Evolutionary conservation across 176 grass and related monocot genomes (phyloP), one percentile per base, ranked within the genome.

Genomic region (Luzula sylvatica): DNA sequence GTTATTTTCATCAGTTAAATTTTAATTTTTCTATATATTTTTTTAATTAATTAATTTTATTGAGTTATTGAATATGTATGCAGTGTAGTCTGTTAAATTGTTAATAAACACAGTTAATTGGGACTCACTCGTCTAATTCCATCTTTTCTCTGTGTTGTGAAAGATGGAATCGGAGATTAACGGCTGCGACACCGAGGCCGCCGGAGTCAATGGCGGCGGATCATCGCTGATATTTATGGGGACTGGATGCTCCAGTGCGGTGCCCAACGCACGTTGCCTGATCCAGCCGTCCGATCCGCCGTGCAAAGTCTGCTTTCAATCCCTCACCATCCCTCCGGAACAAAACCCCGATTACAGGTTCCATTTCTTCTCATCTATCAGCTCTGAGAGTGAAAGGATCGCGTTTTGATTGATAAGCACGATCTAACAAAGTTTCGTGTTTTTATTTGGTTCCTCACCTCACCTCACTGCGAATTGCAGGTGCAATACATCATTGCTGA

Each of bases 401-500:
- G 9, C 30, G 30, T 35, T 35, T 35, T 35, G 30, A 35, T 35
- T 35, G 30, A 35, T 35, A 7, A 7, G 5, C 9, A 9, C 7
- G 30, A 35, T 35, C 0, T 35, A n/a, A n/a, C n/a, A n/a, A n/a
- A n/a, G n/a, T n/a, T n/a, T 35, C 7, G 5, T 35, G 30, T 35
- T 35, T 35, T 35, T 4, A 35, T 35, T 35, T 35, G 30, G 30
- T 35, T 35, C 30, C 7, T 35, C 30, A 35, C 9, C 65, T 60
- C 45, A 23, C 53, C 61, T 67, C 55, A n/a, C n/a, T n/a, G n/a
- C n/a, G n/a, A n/a, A n/a, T 47, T 75, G 39, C 72, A 95, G 89
- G 70, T 89, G 90, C 46, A 89, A 88, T 66, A 96, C 90, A 54
- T 96, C 84, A 59, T 73, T 96, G 70, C 69, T 96, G 77, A 96